Base-by-base conservation (phyloP, 805 yeast genomes). In the Yarrowia sp. region DNA sequence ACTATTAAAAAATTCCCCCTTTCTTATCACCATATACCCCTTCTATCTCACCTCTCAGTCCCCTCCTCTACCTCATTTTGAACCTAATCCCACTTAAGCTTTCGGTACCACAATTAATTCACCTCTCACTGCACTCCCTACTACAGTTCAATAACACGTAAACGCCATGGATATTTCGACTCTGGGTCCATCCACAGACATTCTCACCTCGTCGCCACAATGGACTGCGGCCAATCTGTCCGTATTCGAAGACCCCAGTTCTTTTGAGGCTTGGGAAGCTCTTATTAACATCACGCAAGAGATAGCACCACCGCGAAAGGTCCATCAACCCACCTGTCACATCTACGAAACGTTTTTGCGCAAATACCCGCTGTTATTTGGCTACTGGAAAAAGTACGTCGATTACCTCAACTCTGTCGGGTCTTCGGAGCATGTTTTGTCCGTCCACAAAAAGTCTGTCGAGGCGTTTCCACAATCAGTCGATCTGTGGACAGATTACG, bases 351-450 rank as follows among this genome's bases (percentile, higher is more conserved):
- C 66, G 17, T 69, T 79, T 32, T 66, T 79, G 36, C 61, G 40
- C 11, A 69, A 68, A 51, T 79, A 73, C 66, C 82, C 82, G 0
- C 65, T 78, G 40, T 67, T 79, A n/a, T 76, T 72, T 66, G 81
- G 79, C 7, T 79, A 77, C 67, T 78, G 81, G 81, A 74, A 75
- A 17, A 70, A 77, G 44, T 77, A 74, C 65, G 78, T 76, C 26
- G 75, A 75, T 44, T 58, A 70, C 4, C 75, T 64, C 41, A 54
- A 21, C 64, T 40, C 11, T 14, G 65, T 66, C 32, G 67, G 56
- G 3, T 72, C 68, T 8, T 65, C 69, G 14, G 73, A 66, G 24
- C 69, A 70, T 5, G 67, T 70, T 8, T 71, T 67, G 26, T 21
- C 36, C 4, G 46, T 56, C 7, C 49, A 67, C 41, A 67, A 54